phyloP scores from a whole-genome alignment of 2,329 filamentous ascomycete genomes.

The Trichoderma koningii region DNA sequence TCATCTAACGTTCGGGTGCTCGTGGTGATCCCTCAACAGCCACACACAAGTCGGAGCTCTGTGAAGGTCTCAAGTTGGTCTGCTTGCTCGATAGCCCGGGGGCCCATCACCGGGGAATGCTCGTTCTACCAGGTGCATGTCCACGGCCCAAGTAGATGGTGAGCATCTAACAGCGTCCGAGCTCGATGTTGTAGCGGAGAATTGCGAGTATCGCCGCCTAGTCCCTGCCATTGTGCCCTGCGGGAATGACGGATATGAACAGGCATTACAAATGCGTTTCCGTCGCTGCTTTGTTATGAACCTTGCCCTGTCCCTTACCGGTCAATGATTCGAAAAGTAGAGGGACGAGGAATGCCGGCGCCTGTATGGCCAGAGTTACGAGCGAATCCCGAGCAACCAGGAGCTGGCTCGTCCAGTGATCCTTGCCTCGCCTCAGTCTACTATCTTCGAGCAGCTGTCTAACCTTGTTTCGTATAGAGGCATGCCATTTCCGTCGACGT shows the following conservation, averaged over 20 bases:
- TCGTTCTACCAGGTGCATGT: no score
- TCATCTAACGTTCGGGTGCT: neutral
- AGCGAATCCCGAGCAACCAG: slow-evolving; percentile 13
- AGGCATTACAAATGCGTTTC: neutral
- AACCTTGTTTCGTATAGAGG: slow-evolving; percentile 17
- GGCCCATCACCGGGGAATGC: neutral
- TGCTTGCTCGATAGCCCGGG: slow-evolving; percentile 1
- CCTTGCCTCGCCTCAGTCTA: slow-evolving; percentile 5
- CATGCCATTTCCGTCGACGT: slow-evolving; percentile 16
- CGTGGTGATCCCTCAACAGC: neutral
- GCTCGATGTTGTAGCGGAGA: slow-evolving; percentile 4
- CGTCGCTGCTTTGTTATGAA: neutral
- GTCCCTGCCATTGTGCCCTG: neutral
- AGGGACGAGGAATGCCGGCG: slow-evolving; percentile 8
- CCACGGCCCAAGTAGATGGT: neutral
- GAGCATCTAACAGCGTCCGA: no score
- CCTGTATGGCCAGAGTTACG: slow-evolving; percentile 23
- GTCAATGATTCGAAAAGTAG: slow-evolving; percentile 1
- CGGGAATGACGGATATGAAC: neutral
- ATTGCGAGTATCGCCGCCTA: slow-evolving; percentile 18
- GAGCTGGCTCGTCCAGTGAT: neutral
- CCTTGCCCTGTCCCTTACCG: neutral
- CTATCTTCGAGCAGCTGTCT: slow-evolving; percentile 4
- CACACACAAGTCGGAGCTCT: neutral
- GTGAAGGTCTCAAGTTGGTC: neutral